A percentile compares a stretch with the other conserved stretches of the same genome.
Conservation (phyloP, 176 grass and related monocot species). For the Oryza glumipatula region DNA sequence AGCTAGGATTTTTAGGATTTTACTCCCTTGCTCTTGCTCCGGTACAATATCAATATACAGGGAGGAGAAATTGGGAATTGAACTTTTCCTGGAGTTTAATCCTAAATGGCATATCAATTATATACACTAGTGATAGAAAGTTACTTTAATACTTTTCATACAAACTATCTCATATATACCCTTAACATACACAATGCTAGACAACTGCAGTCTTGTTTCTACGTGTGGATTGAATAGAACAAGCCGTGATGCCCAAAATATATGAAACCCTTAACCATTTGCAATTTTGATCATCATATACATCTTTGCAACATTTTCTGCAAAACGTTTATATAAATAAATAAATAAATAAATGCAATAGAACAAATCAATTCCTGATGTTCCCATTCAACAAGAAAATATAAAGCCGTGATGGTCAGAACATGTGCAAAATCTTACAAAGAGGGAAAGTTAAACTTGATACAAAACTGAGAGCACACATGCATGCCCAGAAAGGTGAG, state of each 20-base stretch:
- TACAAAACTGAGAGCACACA: slow-evolving; percentile 4
- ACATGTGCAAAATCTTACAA: background rate
- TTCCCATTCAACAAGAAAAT: background rate
- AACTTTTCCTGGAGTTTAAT: no score
- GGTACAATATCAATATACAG: no score
- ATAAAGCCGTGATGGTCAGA: background rate
- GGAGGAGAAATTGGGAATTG: no score
- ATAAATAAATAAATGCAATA: background rate
- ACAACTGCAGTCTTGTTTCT: background rate
- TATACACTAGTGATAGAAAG: no score
- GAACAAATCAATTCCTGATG: background rate
- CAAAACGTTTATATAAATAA: background rate
- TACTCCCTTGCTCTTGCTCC: no score
- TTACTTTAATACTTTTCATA: no score
- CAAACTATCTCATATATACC: no score
- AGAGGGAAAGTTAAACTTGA: background rate
- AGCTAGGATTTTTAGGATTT: no score
- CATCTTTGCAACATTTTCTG: background rate
- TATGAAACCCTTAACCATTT: background rate
- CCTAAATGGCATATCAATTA: no score
- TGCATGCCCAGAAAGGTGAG: background rate
- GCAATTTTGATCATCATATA: background rate
- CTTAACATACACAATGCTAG: background rate
- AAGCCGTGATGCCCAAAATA: background rate
- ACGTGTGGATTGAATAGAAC: background rate